Percentiles rank a stretch among this genome's conserved stretches.
Conservation (phyloP, 1,284 basidiomycete genomes). For the Tilletia caries region DNA sequence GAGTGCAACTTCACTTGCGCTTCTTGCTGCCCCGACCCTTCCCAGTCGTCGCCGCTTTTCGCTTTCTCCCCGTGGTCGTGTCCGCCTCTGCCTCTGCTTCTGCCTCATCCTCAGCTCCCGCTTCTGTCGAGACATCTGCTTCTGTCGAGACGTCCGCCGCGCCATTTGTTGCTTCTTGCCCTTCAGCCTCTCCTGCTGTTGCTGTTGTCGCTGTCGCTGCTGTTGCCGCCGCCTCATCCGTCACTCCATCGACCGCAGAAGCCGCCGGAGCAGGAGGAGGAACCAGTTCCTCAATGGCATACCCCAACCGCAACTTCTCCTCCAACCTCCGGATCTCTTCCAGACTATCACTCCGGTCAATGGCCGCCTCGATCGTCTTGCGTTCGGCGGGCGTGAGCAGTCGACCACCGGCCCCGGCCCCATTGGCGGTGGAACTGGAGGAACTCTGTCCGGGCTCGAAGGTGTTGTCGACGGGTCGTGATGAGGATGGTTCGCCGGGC, state of each 20-base stretch:
- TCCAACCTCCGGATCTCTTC: constrained; percentile 13
- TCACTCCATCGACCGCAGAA: neutral
- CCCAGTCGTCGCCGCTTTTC: neutral
- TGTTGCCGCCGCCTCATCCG: neutral
- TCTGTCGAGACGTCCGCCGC: neutral
- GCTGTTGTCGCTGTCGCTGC: neutral
- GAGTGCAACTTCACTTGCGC: constrained; percentile 10
- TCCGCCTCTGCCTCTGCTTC: constrained; percentile 9
- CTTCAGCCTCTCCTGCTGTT: too few relatives aligned
- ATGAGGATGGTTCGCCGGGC: constrained; percentile 2
- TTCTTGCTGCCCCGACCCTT: constrained; percentile 9
- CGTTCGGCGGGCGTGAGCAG: constrained; percentile 9
- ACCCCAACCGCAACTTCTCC: constrained; percentile 12
- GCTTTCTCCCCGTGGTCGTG: neutral
- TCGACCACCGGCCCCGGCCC: neutral
- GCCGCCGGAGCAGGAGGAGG: neutral
- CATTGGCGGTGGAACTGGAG: neutral
- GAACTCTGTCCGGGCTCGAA: constrained; percentile 9
- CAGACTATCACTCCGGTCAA: neutral
- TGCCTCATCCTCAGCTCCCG: neutral
- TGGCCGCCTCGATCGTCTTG: constrained; percentile 7
- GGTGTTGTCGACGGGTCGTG: constrained; percentile 8
- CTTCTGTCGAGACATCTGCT: neutral
- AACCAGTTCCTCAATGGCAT: neutral
- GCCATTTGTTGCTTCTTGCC: neutral